Conservation (phyloP, 208 protist genomes). For the Trypanosoma boissoni region DNA sequence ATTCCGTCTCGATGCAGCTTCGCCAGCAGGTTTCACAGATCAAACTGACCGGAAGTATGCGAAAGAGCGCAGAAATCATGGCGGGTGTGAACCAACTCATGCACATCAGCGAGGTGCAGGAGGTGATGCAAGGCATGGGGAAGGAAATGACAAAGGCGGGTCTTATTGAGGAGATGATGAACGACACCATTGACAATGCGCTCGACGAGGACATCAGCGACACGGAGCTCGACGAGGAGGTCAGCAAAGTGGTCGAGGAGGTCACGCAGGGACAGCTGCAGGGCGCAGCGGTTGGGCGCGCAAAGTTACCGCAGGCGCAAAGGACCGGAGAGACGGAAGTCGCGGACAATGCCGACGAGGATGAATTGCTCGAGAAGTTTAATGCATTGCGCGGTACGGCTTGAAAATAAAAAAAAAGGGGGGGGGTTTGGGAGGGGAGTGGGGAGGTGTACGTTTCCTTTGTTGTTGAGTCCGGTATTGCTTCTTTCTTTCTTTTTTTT, state of each 20-base stretch:
- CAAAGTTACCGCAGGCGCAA: constrained; percentile 41
- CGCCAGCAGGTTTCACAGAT: constrained; percentile 81
- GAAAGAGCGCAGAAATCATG: constrained; percentile 82
- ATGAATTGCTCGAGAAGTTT: constrained; percentile 53
- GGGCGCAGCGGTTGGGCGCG: constrained; percentile 50
- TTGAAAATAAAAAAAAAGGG: neutral
- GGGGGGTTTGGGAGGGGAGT: neutral
- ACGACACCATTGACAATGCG: constrained; percentile 81
- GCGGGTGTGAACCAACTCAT: constrained; percentile 82
- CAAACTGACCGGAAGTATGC: constrained; percentile 67
- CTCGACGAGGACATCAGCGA: constrained; percentile 85
- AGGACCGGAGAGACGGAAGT: constrained; percentile 18
- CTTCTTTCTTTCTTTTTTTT: constrained; percentile 14
- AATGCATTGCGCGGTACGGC: constrained; percentile 44
- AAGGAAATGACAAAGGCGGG: constrained; percentile 90
- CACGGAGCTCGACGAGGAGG: constrained; percentile 84
- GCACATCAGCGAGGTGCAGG: constrained; percentile 71
- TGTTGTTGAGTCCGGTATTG: neutral
- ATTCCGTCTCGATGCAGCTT: constrained; percentile 86
- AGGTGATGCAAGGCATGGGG: constrained; percentile 75
- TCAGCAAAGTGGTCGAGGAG: constrained; percentile 87
- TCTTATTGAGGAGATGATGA: constrained; percentile 89
- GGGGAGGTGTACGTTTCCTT: neutral
- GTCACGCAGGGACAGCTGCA: constrained; percentile 70
- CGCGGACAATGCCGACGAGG: constrained; percentile 36